phyloP scores from a whole-genome alignment of 306 rosid genomes.

The Hylodesmum podocarpum region DNA sequence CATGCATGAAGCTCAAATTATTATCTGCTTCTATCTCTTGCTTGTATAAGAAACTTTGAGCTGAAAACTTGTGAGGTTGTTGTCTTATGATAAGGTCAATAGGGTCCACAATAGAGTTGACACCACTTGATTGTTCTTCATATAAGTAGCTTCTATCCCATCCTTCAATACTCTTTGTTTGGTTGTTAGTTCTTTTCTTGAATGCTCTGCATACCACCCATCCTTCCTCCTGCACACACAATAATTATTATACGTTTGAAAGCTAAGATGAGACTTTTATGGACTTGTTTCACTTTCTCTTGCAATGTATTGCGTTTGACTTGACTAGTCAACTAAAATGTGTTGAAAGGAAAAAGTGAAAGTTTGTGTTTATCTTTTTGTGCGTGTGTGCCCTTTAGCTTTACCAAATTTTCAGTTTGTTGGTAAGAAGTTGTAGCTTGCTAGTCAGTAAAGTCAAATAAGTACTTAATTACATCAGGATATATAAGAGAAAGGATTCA shows the following conservation, averaged over 20 bases:
- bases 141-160: conserved; percentile 72
- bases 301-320: neutral
- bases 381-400: conserved; percentile 32
- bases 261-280: neutral
- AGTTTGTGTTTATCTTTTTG: neutral
- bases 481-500: neutral
- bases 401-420: conserved; percentile 27
- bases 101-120: conserved; percentile 51
- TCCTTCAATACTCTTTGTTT: conserved; percentile 56
- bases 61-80: conserved; percentile 42
- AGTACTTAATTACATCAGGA: neutral
- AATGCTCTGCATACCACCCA: conserved; percentile 99
- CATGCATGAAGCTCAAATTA: conserved; percentile 44
- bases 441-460: conserved; percentile 35
- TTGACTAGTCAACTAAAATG: conserved; percentile 20
- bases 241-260: neutral
- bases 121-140: conserved; percentile 57
- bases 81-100: conserved; percentile 59
- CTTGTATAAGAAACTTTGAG: conserved; percentile 63
- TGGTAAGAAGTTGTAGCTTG: conserved; percentile 33
- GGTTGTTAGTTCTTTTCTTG: conserved; percentile 70
- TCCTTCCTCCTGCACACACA: conserved; percentile 85
- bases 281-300: neutral
- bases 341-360: neutral
- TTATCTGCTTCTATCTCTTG: conserved; percentile 72